Base-by-base conservation (phyloP, 306 rosid genomes). In the Prunus kanzakura region DNA sequence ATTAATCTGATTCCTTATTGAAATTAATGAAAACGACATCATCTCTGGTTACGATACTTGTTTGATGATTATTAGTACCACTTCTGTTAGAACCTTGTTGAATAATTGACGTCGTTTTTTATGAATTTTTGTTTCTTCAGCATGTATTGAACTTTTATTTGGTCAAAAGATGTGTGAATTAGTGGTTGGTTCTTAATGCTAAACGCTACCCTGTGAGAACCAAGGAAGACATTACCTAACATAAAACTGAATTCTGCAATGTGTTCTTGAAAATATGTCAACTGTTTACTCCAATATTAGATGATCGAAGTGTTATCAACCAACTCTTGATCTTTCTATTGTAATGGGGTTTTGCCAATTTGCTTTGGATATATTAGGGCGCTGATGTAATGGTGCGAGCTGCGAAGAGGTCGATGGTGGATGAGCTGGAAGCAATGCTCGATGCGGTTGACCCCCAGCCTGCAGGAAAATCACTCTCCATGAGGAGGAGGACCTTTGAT, bases 341-440 rank as follows among this genome's bases (percentile, higher is more conserved):
- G 54, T 69, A 30, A 22, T 51, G 54, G 6, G 29, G 11, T 23
- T 19, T 35, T 47, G 55, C 35, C 51, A 11, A 64, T 67, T 30
- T 72, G 16, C 23, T 62, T 38, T 68, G 52, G 43, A 35, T 35
- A 35, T 52, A 63, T 41, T 67, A 93, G 98, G 97, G 93, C 76
- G 89, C 77, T 47, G 96, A 88, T 85, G 27, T 79, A 43, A 84
- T 88, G 96, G 92, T 93, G 76, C 85, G 96, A 67, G 62, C 90
- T 75, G 91, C 97, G 0, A 91, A 88, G 95, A 89, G 84, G 81
- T 89, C 93, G 12, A 93, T 93, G 84, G 84, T 89, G 84, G 89
- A 89, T 65, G 98, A 93, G 88, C 89, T 93, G 81, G 98, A 93
- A 87, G 96, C 93, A 38, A 91, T 93, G 92, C 92, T 93, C 41